These are phyloP conservation scores for Chloropicon primus DNA, from an alignment of 139 green algal genomes.

Conservation along the genomic window DNA sequence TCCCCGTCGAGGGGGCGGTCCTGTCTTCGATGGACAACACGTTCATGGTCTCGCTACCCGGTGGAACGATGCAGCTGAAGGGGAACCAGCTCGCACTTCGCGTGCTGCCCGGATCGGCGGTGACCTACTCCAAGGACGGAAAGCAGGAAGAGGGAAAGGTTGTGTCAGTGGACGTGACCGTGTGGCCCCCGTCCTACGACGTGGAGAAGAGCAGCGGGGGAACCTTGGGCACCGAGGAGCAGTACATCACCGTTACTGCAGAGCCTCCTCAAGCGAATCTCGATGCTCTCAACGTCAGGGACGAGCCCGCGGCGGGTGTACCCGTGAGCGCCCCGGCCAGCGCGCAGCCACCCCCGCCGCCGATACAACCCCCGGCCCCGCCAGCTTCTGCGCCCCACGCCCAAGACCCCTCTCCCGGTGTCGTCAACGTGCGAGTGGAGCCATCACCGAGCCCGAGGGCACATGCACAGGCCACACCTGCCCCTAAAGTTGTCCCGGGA, in stretches of 20 bases:
- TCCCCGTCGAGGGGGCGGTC: not conserved
- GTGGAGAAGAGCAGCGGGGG: not conserved
- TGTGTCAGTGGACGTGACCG: not conserved
- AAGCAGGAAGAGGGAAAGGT: not conserved
- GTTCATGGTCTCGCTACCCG: not conserved
- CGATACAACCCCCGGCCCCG: no score
- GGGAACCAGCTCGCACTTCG: not conserved
- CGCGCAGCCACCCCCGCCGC: no score
- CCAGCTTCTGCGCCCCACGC: not conserved
- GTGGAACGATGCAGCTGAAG: not conserved
- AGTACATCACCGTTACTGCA: not conserved
- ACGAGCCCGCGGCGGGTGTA: no score
- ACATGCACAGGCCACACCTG: not conserved
- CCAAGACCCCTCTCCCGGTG: no score
- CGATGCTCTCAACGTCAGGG: no score
- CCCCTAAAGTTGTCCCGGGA: not conserved
- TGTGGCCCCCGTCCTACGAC: not conserved
- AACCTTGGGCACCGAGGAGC: not conserved
- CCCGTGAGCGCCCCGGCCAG: no score
- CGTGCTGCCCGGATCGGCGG: not conserved
- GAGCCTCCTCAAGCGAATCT: no score
- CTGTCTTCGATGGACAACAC: not conserved
- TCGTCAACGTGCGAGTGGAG: no score
- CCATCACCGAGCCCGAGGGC: no score
- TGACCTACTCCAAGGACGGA: not conserved